Base-by-base conservation (phyloP, 768 basidiomycete species). In the Calocybe gangraenosa region DNA sequence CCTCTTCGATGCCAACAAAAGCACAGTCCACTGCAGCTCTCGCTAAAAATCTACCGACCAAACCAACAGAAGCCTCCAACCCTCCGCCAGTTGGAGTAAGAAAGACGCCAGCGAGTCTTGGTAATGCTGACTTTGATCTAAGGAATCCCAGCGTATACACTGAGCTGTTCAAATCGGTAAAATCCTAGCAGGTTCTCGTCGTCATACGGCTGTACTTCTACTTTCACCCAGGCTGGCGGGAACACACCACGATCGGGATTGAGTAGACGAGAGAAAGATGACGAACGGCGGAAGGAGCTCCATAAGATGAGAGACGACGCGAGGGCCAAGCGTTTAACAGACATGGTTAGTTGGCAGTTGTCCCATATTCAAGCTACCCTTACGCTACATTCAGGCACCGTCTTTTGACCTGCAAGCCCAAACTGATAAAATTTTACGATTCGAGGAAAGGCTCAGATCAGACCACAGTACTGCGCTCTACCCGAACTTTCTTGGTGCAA, bases 301-400 rank as follows among this genome's bases (percentile, higher is more conserved):
- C 72, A 81, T 55, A 77, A 69, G 56, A 76, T 84, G 81, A 74
- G 82, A 44, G 82, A 87, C 31, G 86, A 87, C 31, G 82, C 81
- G 14, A 71, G 73, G 50, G 73, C 73, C 1, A 82, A 75, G 51
- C 73, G 81, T 8, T 64, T 65, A 15, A 63, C 68, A 33, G 83
- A 85, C 52, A 70, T 73, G 37, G 84, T 84, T 38, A 52, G 77
- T 58, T 28, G 34, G 10, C 9, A n/a, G 15, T 7, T 48, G 5
- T 22, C 36, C 44, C 40, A 21, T 33, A 23, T 40, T 32, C 3
- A 35, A 17, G 37, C 45, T 13, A 30, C 23, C 10, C 18, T 44
- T 47, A 10, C 13, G 33, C 20, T n/a, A 42, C 22, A 25, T 25
- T 10, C 46, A 81, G 81, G 65, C 64, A 33, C 62, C 65, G 25